These are phyloP conservation scores for Penicillium sp. DNA, from an alignment of 2,329 filamentous ascomycete species.

Conservation along the genomic window DNA sequence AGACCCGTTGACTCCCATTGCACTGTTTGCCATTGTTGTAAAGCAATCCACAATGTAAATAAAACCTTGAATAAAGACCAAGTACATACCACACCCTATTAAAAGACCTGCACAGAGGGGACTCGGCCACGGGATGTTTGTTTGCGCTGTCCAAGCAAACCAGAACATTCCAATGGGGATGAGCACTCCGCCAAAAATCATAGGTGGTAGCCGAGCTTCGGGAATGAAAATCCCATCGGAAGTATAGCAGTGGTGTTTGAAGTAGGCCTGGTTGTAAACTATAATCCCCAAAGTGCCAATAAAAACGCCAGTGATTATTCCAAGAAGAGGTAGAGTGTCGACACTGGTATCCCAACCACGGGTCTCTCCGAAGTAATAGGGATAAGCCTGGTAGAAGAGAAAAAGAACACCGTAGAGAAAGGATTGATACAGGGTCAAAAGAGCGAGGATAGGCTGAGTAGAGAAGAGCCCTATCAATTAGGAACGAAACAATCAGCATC, in stretches of 20 bases:
- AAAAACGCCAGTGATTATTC: background rate
- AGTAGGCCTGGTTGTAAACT: background rate
- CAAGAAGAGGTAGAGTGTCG: background rate
- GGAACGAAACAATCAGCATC: background rate
- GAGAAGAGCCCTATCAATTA: background rate
- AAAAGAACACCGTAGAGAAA: background rate
- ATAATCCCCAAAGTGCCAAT: background rate
- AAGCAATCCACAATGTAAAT: background rate
- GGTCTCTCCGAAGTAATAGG: background rate
- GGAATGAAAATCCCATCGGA: background rate
- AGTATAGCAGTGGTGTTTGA: background rate
- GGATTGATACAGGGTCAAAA: background rate
- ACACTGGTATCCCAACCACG: background rate
- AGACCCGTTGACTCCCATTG: background rate
- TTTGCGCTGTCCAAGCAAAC: background rate
- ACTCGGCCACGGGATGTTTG: background rate
- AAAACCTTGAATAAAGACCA: background rate
- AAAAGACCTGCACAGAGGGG: background rate
- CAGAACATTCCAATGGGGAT: background rate
- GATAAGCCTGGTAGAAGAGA: background rate
- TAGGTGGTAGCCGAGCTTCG: background rate
- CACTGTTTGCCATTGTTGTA: background rate
- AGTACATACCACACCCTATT: background rate
- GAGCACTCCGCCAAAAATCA: background rate
- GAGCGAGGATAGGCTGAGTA: background rate